phyloP scores from a whole-genome alignment of 1,284 basidiomycete species.

The Moniliella sp. region DNA sequence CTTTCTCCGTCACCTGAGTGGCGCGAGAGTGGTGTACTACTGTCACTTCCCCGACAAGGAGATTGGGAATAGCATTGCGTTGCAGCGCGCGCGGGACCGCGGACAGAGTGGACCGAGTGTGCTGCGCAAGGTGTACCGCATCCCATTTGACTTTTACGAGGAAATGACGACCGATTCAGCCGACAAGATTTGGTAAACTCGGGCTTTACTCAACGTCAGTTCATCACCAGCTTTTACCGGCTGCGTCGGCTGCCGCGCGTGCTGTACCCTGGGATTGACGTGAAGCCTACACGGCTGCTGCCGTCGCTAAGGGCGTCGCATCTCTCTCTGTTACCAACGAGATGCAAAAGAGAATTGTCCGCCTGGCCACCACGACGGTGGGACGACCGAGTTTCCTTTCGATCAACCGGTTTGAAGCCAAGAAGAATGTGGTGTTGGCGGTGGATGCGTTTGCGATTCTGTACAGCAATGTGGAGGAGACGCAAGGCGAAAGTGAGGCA shows the following conservation, averaged over 20 bases:
- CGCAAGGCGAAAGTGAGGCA: constrained; percentile 1
- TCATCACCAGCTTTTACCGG: constrained; percentile 52
- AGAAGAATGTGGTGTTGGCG: constrained; percentile 72
- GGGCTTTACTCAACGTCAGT: constrained; percentile 49
- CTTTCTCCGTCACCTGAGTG: constrained; percentile 47
- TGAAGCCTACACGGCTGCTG: constrained; percentile 5
- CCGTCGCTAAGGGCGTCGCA: constrained; percentile 7
- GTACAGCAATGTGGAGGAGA: constrained; percentile 7
- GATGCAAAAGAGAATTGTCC: constrained; percentile 34
- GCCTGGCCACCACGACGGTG: constrained; percentile 3
- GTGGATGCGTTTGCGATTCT: constrained; percentile 50
- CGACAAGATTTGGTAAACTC: constrained; percentile 81
- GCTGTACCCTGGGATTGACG: constrained; percentile 65
- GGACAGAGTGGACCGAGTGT: constrained; percentile 11
- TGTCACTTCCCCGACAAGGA: constrained; percentile 74
- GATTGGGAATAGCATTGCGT: constrained; percentile 41
- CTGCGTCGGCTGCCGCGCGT: constrained; percentile 48
- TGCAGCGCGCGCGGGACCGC: constrained; percentile 29
- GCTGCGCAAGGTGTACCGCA: constrained; percentile 42
- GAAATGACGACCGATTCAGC: constrained; percentile 76
- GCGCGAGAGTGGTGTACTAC: constrained; percentile 73
- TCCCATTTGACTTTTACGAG: constrained; percentile 74
- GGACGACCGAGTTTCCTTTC: constrained; percentile 54
- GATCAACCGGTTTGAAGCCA: constrained; percentile 81
- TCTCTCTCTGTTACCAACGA: constrained; percentile 26